Percentiles rank a stretch among this genome's conserved stretches.
phyloP scores from a whole-genome alignment of 2,329 filamentous ascomycete genomes.

The Fusarium floridanum region DNA sequence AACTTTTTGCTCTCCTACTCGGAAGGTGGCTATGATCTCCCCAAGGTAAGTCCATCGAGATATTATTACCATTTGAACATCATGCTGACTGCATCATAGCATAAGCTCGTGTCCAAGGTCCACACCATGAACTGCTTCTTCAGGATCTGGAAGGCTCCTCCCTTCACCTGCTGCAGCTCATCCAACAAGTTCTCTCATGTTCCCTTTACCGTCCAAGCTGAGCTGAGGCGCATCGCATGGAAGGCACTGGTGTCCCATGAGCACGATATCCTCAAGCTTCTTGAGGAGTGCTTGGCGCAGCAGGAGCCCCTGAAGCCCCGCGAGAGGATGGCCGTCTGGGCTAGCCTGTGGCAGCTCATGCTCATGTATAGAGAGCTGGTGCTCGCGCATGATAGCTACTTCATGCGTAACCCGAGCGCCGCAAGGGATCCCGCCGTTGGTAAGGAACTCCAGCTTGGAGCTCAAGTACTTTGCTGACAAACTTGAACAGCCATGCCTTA shows the following conservation, averaged over 20 bases:
- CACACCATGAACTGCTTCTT: slow-evolving; percentile 64
- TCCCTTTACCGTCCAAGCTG: slow-evolving; percentile 57
- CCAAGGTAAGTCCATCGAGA: slow-evolving; percentile 52
- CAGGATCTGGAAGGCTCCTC: slow-evolving; percentile 60
- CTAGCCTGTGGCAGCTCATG: slow-evolving; percentile 63
- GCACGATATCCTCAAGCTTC: slow-evolving; percentile 55
- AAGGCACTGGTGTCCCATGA: slow-evolving; percentile 54
- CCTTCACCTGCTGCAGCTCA: slow-evolving; percentile 57
- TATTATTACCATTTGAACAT: background rate
- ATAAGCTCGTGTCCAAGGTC: slow-evolving; percentile 58
- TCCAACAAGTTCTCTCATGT: slow-evolving; percentile 53
- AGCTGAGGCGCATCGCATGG: slow-evolving; percentile 56
- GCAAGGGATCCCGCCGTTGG: slow-evolving; percentile 42
- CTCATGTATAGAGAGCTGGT: slow-evolving; percentile 62
- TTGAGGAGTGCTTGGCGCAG: slow-evolving; percentile 56
- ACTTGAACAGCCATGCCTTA: slow-evolving; percentile 37
- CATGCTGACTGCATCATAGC: slow-evolving; percentile 49
- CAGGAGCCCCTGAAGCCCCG: slow-evolving; percentile 54
- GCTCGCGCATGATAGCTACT: slow-evolving; percentile 47
- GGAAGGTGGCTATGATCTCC: slow-evolving; percentile 52
- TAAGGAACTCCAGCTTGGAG: slow-evolving; percentile 27
- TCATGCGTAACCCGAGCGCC: slow-evolving; percentile 41
- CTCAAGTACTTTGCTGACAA: slow-evolving; percentile 21
- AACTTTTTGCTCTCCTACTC: slow-evolving; percentile 55
- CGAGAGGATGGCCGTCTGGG: slow-evolving; percentile 61